A percentile compares a stretch with the other conserved stretches of the same genome.
These are phyloP conservation scores for Malus sylvestris DNA, from an alignment of 306 rosid species.

Conservation along the genomic window DNA sequence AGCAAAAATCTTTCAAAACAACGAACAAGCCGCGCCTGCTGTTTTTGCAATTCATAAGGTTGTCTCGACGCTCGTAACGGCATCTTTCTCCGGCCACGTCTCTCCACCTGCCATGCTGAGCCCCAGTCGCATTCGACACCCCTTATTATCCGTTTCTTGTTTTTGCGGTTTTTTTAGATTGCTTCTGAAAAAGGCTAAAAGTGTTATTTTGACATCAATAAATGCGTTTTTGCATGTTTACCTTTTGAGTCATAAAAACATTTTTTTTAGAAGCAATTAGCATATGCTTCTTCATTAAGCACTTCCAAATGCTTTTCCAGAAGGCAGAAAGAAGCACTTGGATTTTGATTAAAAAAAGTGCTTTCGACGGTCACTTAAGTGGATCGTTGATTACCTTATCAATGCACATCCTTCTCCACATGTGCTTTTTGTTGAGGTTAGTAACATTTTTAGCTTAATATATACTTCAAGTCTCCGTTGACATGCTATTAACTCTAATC, in stretches of 20 bases:
- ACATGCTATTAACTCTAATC: not conserved
- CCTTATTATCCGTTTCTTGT: no score
- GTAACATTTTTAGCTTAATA: no score
- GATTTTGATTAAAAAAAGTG: no score
- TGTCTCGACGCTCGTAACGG: not conserved
- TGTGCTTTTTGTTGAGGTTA: conserved; percentile 63
- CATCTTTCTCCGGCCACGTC: not conserved
- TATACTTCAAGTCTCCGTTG: no score
- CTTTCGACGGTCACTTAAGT: conserved; percentile 13
- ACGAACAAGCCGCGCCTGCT: not conserved
- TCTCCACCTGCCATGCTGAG: not conserved
- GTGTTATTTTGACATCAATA: no score
- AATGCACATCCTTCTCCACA: conserved; percentile 57
- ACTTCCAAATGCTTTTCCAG: no score
- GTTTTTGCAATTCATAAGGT: not conserved
- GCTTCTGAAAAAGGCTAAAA: not conserved
- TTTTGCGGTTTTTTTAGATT: not conserved
- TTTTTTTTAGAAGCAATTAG: no score
- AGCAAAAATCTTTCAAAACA: not conserved
- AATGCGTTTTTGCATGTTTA: not conserved
- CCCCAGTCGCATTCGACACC: no score
- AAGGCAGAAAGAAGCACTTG: no score
- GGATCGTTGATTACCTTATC: conserved; percentile 67
- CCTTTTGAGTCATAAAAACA: no score
- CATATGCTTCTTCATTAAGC: no score